Base-by-base conservation (phyloP, 2,329 filamentous ascomycete genomes). In the Fusarium sp. region DNA sequence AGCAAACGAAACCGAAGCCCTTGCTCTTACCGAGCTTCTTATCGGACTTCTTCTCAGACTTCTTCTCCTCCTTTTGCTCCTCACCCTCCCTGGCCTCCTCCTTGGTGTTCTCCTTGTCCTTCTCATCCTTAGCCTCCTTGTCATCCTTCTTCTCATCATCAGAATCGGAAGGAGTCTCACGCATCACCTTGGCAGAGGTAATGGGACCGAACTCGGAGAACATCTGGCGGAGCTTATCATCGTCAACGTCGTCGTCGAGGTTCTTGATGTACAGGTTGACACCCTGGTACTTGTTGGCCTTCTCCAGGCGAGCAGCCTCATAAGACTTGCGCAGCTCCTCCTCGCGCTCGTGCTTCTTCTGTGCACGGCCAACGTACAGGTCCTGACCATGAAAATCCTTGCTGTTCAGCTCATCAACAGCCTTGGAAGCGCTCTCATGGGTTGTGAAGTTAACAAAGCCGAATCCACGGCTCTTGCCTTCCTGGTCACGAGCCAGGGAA, bases 251-350 rank as follows among this genome's bases (percentile, higher is more conserved):
- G 70, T 99, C 95, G 68, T 93, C 91, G 61, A 99, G 84, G 81
- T 99, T 99, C 89, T 99, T 99, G 83, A 99, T 95, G 84, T 99
- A 99, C 45, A 99, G 87, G 84, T 99, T 99, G 79, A 99, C 95
- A 70, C 95, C 95, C 83, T 97, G 93, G 82, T 99, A 99, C 85
- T 99, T 99, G 83, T 88, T 96, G 78, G 93, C 93, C 86, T 99
- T 99, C 87, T 99, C 95, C 73, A 96, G 85, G 73, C 95, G 94
- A 73, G 93, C 93, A 74, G 94, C 94, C 81, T 99, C 95, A 80
- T 99, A 98, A 75, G 97, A 96, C 85, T 92, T 96, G 83, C 95
- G 93, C 61, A 99, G 89, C 82, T 99, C 95, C 83, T 99, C 95
- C 84, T 99, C 95, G 74, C 95, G 95, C 85, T 99, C 95, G 78